Conservation (phyloP, 75 land plant genomes). For the Isoetes taiwanensis region DNA sequence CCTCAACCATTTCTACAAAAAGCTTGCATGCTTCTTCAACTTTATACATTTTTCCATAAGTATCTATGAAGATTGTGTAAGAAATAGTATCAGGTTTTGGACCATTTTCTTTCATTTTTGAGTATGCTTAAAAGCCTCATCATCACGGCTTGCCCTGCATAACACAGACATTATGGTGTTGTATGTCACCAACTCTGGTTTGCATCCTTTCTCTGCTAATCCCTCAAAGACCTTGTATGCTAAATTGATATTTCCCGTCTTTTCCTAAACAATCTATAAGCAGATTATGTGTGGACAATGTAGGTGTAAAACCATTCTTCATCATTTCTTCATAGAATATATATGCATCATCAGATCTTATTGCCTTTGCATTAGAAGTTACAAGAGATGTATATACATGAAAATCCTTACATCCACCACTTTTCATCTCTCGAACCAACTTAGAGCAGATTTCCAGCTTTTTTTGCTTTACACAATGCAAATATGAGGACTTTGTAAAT, state of each 20-base stretch:
- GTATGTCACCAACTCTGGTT: conserved; percentile 2
- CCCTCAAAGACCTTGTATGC: neutral
- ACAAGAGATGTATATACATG: neutral
- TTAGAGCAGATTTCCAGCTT: neutral
- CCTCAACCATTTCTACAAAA: neutral
- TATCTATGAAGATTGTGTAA: neutral
- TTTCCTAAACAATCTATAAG: conserved; percentile 6
- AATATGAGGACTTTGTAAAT: neutral
- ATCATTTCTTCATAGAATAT: neutral
- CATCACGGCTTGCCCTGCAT: neutral
- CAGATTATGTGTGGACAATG: neutral
- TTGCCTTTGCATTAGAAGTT: neutral
- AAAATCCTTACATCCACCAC: neutral
- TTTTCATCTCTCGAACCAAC: neutral
- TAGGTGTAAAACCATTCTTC: neutral
- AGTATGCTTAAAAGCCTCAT: neutral
- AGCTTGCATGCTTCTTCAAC: neutral
- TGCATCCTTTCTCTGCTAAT: neutral
- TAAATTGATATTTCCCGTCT: neutral
- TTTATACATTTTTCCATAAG: neutral
- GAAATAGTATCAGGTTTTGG: neutral
- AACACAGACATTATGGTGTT: neutral
- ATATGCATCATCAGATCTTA: neutral
- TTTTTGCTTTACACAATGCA: neutral
- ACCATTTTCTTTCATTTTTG: neutral